A percentile compares a stretch with the other conserved stretches of the same genome.
These are phyloP conservation scores for Trametopsis cervina DNA, from an alignment of 768 basidiomycete genomes.

Conservation along the genomic window DNA sequence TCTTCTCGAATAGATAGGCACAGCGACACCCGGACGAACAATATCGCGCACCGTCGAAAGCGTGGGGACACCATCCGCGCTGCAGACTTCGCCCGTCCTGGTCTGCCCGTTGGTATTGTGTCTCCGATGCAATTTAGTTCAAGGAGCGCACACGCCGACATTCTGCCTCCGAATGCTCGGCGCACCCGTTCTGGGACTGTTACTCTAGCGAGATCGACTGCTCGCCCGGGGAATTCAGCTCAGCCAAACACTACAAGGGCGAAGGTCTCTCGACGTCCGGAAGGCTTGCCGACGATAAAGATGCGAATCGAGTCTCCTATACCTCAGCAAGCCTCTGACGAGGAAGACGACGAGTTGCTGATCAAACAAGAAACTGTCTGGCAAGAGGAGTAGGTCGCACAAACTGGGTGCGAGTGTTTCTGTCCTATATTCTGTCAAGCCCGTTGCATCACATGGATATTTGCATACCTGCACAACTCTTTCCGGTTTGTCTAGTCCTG, in stretches of 20 bases:
- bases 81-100: constrained; percentile 31
- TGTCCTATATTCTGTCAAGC: not conserved
- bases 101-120: constrained; percentile 3
- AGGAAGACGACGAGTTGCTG: constrained; percentile 21
- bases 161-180: constrained; percentile 19
- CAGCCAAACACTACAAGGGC: not conserved
- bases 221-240: not conserved
- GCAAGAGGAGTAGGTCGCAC: too few relatives aligned
- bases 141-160: not conserved
- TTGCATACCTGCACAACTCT: too few relatives aligned
- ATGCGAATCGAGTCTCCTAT: constrained; percentile 20
- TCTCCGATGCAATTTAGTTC: not conserved
- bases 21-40: not conserved
- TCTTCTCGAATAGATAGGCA: constrained; percentile 1
- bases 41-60: constrained; percentile 22
- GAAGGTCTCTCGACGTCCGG: constrained; percentile 6
- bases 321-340: constrained; percentile 13
- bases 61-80: constrained; percentile 46
- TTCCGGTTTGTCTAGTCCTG: too few relatives aligned
- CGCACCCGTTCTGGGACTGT: constrained; percentile 47
- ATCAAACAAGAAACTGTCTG: constrained; percentile 13
- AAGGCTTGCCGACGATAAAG: constrained; percentile 17
- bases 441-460: too few relatives aligned
- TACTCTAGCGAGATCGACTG: constrained; percentile 18
- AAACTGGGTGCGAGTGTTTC: not conserved